A percentile compares a stretch with the other conserved stretches of the same genome.
Conservation (phyloP, 2,329 filamentous ascomycete species). For the Epichloe bromicola region DNA sequence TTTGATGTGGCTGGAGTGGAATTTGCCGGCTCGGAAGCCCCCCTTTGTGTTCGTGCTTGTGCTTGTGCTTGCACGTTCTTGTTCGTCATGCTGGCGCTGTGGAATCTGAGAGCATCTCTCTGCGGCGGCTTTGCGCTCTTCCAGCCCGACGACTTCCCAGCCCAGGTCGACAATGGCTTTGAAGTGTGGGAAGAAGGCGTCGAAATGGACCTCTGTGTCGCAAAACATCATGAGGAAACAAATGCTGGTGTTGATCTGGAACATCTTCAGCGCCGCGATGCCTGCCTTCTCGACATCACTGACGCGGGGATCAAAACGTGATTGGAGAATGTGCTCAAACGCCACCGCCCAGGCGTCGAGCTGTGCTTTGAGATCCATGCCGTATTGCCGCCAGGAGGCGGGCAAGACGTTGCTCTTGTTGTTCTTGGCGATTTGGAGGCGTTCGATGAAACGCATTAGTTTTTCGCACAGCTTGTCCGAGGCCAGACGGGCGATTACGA, state of each 20-base stretch:
- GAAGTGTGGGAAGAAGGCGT: constrained; percentile 39
- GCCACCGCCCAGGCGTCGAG: constrained; percentile 42
- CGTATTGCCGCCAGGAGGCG: constrained; percentile 32
- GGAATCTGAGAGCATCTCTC: constrained; percentile 30
- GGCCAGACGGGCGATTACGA: constrained; percentile 41
- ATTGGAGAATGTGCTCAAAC: constrained; percentile 40
- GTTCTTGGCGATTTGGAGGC: constrained; percentile 32
- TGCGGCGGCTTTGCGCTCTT: constrained; percentile 37
- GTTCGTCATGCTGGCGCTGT: constrained; percentile 27
- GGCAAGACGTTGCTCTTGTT: constrained; percentile 42
- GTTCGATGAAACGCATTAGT: constrained; percentile 46
- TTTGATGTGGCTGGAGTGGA: constrained; percentile 38
- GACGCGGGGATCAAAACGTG: constrained; percentile 34
- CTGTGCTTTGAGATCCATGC: constrained; percentile 33
- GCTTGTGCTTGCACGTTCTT: neutral
- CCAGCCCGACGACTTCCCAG: constrained; percentile 44
- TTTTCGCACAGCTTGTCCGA: constrained; percentile 45
- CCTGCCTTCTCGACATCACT: constrained; percentile 44
- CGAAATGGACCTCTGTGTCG: constrained; percentile 45
- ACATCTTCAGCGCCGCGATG: constrained; percentile 50
- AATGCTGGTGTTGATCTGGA: constrained; percentile 43
- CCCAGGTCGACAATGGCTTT: constrained; percentile 43
- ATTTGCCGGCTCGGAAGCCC: constrained; percentile 29
- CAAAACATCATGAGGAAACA: constrained; percentile 49
- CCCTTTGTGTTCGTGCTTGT: constrained; percentile 11